Conservation (phyloP, 331 rosid species). For the Telfairia occidentalis region DNA sequence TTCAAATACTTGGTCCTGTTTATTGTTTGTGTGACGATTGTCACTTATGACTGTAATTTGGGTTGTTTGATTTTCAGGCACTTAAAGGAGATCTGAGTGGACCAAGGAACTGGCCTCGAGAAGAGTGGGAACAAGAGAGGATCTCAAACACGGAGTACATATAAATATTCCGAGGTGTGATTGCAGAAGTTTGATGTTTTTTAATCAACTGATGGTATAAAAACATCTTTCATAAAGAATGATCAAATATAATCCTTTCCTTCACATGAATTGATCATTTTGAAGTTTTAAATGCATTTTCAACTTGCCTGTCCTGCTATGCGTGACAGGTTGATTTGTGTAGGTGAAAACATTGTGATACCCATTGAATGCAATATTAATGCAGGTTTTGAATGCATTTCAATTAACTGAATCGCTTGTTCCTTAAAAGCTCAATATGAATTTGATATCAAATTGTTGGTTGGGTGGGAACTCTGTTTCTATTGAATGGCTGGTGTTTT, state of each 20-base stretch:
- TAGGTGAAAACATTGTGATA: not conserved
- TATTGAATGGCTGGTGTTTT: not conserved
- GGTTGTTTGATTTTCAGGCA: conserved; percentile 30
- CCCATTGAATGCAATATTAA: not conserved
- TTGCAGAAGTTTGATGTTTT: not conserved
- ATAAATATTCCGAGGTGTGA: not conserved
- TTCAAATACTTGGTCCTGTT: not conserved
- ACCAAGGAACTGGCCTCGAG: conserved; percentile 83
- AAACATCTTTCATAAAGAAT: not conserved
- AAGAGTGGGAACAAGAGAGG: conserved; percentile 76
- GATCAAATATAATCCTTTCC: not conserved
- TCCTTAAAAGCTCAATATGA: not conserved
- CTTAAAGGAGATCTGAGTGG: conserved; percentile 59
- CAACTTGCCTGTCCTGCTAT: not conserved
- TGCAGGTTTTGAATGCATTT: not conserved
- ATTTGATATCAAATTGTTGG: not conserved
- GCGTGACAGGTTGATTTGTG: not conserved
- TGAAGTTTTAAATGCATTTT: not conserved
- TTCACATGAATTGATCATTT: not conserved
- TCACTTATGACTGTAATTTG: not conserved
- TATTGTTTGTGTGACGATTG: not conserved
- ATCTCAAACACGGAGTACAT: not conserved
- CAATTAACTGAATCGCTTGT: not conserved
- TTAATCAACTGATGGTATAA: not conserved
- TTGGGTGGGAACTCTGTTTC: not conserved